These are phyloP conservation scores for Lactarius vividus DNA, from an alignment of 768 basidiomycete genomes.

Conservation along the genomic window DNA sequence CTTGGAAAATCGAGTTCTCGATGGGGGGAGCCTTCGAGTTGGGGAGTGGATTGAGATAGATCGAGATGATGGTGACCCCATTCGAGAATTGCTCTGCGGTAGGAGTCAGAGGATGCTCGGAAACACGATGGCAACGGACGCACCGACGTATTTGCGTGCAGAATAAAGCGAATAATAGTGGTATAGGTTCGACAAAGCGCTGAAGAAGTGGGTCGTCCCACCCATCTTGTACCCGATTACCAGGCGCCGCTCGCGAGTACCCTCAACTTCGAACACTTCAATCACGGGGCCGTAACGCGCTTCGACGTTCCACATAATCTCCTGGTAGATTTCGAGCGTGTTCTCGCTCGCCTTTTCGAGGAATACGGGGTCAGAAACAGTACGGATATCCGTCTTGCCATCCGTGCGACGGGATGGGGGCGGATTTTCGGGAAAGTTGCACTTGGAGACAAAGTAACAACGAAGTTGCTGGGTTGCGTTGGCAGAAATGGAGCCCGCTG, in stretches of 20 bases:
- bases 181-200: conserved; percentile 92
- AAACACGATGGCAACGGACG: too few species aligned
- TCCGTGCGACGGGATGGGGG: conserved; percentile 42
- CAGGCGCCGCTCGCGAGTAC: conserved; percentile 81
- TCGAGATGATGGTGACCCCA: conserved; percentile 90
- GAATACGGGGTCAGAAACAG: conserved; percentile 86
- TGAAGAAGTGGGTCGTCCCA: conserved; percentile 81
- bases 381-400: conserved; percentile 78
- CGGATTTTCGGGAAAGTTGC: conserved; percentile 67
- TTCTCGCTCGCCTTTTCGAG: conserved; percentile 91
- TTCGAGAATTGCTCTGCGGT: conserved; percentile 89
- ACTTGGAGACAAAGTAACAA: conserved; percentile 96
- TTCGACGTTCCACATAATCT: conserved; percentile 86
- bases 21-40: conserved; percentile 79
- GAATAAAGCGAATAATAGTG: conserved; percentile 97
- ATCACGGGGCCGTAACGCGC: conserved; percentile 89
- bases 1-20: conserved; percentile 95
- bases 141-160: conserved; percentile 90
- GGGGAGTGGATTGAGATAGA: conserved; percentile 93
- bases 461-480: conserved; percentile 90
- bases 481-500: conserved; percentile 79
- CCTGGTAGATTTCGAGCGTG: conserved; percentile 90
- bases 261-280: conserved; percentile 94
- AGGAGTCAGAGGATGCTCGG: neutral
- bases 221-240: conserved; percentile 99